phyloP scores from a whole-genome alignment of 768 basidiomycete species.

The Agrocybe praecox region DNA sequence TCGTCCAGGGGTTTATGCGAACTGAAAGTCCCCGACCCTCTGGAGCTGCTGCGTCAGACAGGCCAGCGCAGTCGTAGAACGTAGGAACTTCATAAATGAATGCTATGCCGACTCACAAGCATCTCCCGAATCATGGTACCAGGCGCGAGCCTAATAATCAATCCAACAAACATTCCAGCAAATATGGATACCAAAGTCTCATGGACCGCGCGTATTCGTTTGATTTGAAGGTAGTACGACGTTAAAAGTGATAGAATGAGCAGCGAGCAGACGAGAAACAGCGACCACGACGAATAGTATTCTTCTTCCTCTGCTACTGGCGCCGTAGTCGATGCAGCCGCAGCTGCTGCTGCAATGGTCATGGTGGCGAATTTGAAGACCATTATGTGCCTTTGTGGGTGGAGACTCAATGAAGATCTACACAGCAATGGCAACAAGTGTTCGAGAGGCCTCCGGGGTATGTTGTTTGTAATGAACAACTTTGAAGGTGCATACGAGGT shows the following conservation, averaged over 20 bases:
- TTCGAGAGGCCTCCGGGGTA: neutral
- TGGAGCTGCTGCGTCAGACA: neutral
- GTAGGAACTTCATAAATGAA: neutral
- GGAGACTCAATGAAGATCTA: slow-evolving; percentile 21
- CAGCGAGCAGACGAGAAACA: slow-evolving; percentile 89
- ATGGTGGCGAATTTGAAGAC: slow-evolving; percentile 38
- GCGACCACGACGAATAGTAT: slow-evolving; percentile 92
- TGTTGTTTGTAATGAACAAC: neutral
- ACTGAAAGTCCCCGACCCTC: neutral
- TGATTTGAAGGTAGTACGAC: slow-evolving; percentile 97
- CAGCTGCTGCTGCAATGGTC: slow-evolving; percentile 29
- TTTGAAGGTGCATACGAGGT: neutral
- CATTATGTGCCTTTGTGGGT: slow-evolving; percentile 23
- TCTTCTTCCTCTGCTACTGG: slow-evolving; percentile 75
- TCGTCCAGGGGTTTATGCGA: too few relatives aligned
- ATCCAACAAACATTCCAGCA: slow-evolving; percentile 94
- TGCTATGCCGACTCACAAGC: slow-evolving; percentile 68
- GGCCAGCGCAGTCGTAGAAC: neutral
- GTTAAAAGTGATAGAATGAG: slow-evolving; percentile 95
- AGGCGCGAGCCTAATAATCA: slow-evolving; percentile 87
- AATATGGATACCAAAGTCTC: slow-evolving; percentile 96
- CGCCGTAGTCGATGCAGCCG: slow-evolving; percentile 29
- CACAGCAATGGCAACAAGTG: slow-evolving; percentile 9
- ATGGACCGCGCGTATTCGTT: slow-evolving; percentile 92
- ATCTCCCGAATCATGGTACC: slow-evolving; percentile 96